Evolutionary conservation across 306 rosid species (phyloP).

Genomic region (Vicia sativa): DNA sequence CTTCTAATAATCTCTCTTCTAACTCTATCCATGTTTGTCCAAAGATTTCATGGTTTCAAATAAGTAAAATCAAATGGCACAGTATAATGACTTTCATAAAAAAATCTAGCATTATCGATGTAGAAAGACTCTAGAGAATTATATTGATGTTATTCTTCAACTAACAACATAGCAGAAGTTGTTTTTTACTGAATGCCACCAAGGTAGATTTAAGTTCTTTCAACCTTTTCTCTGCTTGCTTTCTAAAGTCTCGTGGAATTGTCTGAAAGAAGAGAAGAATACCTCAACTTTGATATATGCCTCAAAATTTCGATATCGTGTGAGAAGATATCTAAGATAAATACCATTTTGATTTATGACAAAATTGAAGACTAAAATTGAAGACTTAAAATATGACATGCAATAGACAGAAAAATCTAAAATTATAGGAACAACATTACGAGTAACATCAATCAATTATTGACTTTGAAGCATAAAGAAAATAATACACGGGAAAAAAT

Average conservation of each 20-base stretch:
- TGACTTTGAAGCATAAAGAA: constrained; percentile 36
- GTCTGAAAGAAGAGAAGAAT: constrained; percentile 74
- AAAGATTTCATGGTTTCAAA: constrained; percentile 55
- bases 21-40: constrained; percentile 86
- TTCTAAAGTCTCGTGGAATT: constrained; percentile 71
- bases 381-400: constrained; percentile 37
- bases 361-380: too few relatives aligned
- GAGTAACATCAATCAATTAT: constrained; percentile 37
- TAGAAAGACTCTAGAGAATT: too few relatives aligned
- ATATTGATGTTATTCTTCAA: too few relatives aligned
- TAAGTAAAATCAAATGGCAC: neutral
- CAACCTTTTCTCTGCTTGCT: constrained; percentile 80
- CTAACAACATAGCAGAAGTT: too few relatives aligned
- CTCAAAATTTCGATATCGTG: constrained; percentile 91
- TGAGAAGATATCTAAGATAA: constrained; percentile 47
- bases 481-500: constrained; percentile 28
- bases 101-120: constrained; percentile 61
- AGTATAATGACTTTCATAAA: constrained; percentile 4
- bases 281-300: constrained; percentile 77
- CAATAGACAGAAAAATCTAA: neutral
- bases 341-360: constrained; percentile 23
- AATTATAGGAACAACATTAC: too few relatives aligned
- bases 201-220: constrained; percentile 80
- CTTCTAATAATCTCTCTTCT: constrained; percentile 51
- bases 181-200: constrained; percentile 82